Evolutionary conservation across 2,329 filamentous ascomycete species (phyloP), one percentile per base, ranked within the genome.

Genomic region (Verticillium klebahnii): DNA sequence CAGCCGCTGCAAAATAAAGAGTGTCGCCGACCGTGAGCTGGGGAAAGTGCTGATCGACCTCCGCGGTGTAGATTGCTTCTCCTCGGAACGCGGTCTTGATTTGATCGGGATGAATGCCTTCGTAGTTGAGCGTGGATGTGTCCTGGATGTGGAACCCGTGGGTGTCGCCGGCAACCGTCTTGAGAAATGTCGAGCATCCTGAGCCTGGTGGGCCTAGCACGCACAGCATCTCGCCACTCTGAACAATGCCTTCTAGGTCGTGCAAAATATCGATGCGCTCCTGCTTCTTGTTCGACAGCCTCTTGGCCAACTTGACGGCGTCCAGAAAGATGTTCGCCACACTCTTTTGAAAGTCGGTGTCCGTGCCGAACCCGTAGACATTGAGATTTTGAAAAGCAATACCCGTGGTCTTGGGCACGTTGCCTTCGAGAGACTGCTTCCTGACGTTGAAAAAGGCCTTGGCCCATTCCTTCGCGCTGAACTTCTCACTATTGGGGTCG

Each of bases 101-200:
- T 23, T 62, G 45, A 25, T 61, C 55, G 12, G 64, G 62, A 2
- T 60, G 62, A 2, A 65, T 37, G 25, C 64, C 62, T 32, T 64
- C 58, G 40, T 65, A 65, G 45, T 65, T 65, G 45, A 65, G 56
- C 1, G 59, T 62, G 1, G 64, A 58, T 15, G 55, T 57, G 5
- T 63, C 57, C 45, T 50, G 34, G 32, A 65, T 15, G 55, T 79
- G 78, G 67, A 89, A 82, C 14, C 87, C 87, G 63, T 88, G 81
- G 0, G 84, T 86, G 68, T 89, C 85, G 58, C 87, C 86, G 7
- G 85, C 80, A 57, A 89, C 78, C 0, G 85, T 86, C 70, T 89
- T 89, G 57, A 91, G 76, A 65, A 91, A 86, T 0, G 89, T 90
- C 11, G 87, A 87, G 67, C 88, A 91, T n/a, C 85, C 85, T 0